Percentiles rank a stretch among this genome's conserved stretches.
Conservation (phyloP, 257 asterid species). For the Anisodus acutangulus region DNA sequence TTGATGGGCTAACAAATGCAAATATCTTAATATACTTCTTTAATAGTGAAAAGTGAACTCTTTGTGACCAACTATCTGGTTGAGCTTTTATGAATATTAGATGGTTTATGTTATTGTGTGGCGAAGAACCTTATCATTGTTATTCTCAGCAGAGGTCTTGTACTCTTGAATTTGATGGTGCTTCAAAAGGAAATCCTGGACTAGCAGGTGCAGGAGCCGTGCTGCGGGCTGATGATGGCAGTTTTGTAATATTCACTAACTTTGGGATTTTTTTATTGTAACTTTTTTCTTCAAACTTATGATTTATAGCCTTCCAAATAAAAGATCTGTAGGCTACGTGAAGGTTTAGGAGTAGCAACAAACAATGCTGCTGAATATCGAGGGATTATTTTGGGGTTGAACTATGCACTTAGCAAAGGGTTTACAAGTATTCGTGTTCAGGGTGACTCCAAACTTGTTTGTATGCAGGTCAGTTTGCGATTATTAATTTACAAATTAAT, state of each 20-base stretch:
- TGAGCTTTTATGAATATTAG: background rate
- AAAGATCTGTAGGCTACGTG: conserved; percentile 36
- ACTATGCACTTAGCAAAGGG: conserved; percentile 35
- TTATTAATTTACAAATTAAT: no score
- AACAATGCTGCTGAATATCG: conserved; percentile 41
- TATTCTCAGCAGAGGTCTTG: conserved; percentile 40
- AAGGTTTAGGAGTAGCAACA: conserved; percentile 41
- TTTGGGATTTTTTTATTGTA: background rate
- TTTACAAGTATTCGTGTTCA: conserved; percentile 38
- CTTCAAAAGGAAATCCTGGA: conserved; percentile 63
- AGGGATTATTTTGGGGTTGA: conserved; percentile 39
- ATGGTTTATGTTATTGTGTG: background rate
- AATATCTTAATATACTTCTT: background rate
- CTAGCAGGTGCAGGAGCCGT: conserved; percentile 63
- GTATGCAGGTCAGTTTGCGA: conserved; percentile 36
- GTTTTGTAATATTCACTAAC: conserved; percentile 37
- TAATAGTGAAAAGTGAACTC: conserved; percentile 23
- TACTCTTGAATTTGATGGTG: conserved; percentile 56
- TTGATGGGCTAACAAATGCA: background rate
- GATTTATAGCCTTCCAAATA: conserved; percentile 6
- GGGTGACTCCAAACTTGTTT: conserved; percentile 45
- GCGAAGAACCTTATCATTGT: conserved; percentile 25
- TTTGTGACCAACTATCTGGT: background rate
- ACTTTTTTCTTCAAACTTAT: background rate
- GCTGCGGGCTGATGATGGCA: conserved; percentile 54